Evolutionary conservation across 345 rosid genomes (phyloP).

Genomic region (Gossypium mustelinum): DNA sequence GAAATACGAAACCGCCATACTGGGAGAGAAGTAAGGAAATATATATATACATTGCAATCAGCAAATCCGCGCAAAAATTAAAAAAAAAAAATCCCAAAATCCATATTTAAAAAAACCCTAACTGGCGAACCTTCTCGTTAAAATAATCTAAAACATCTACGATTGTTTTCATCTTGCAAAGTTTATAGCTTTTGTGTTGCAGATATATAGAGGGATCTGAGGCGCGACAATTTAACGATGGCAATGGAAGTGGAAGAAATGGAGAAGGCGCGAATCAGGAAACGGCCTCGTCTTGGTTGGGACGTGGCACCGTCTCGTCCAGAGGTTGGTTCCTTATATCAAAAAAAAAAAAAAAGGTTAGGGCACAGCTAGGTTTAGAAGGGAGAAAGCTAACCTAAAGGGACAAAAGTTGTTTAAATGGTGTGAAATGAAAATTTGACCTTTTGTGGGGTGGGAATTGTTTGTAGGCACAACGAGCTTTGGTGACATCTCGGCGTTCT

Average conservation of each 20-base stretch:
- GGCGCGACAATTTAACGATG: slow-evolving; percentile 19
- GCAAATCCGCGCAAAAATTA: neutral
- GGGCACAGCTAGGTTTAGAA: slow-evolving; percentile 9
- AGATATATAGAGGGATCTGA: slow-evolving; percentile 22
- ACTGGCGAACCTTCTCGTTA: neutral
- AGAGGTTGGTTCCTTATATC: slow-evolving; percentile 40
- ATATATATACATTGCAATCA: neutral
- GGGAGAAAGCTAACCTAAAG: slow-evolving; percentile 1
- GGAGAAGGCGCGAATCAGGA: slow-evolving; percentile 50
- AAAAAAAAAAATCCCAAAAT: neutral
- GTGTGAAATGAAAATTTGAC: slow-evolving; percentile 23
- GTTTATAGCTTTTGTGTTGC: slow-evolving; percentile 30
- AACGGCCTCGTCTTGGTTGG: slow-evolving; percentile 71
- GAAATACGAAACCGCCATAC: neutral
- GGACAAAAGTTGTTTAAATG: slow-evolving; percentile 3
- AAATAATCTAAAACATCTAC: neutral
- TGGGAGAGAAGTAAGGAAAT: neutral
- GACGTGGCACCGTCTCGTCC: slow-evolving; percentile 52
- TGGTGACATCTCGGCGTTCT: slow-evolving; percentile 25
- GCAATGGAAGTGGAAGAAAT: slow-evolving; percentile 27
- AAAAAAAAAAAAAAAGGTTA: slow-evolving; percentile 1
- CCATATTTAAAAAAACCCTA: neutral
- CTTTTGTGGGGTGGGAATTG: slow-evolving; percentile 16
- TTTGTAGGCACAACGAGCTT: slow-evolving; percentile 45
- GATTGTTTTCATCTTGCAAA: neutral